phyloP scores from a whole-genome alignment of 176 grass and related monocot species.

The Eragrostis curvula region DNA sequence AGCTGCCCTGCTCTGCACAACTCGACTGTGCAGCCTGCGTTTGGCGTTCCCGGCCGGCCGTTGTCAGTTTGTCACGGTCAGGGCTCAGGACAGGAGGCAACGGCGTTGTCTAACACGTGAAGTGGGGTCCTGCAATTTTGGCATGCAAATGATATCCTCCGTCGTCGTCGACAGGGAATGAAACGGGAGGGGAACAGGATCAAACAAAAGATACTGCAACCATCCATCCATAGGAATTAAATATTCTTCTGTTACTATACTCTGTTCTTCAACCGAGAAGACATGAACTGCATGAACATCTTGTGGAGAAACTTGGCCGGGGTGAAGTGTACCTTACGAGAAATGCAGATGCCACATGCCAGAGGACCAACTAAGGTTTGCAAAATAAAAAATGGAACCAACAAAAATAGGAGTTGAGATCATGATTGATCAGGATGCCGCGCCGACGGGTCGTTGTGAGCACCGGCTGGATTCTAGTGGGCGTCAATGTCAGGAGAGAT shows the following conservation, averaged over 20 bases:
- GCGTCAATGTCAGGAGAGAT: slow-evolving; percentile 24
- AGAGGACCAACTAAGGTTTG: background rate
- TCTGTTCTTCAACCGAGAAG: no score
- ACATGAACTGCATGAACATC: no score
- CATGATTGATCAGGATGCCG: background rate
- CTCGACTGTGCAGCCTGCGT: background rate
- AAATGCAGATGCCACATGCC: background rate
- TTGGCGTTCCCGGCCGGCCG: background rate
- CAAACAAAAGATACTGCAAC: no score
- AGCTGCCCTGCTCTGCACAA: background rate
- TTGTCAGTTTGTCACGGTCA: background rate
- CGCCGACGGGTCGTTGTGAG: background rate
- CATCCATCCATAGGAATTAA: no score
- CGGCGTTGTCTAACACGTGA: background rate
- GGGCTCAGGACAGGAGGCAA: background rate
- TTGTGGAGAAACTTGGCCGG: no score
- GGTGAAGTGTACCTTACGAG: background rate
- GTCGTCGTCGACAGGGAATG: background rate
- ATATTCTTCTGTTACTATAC: no score
- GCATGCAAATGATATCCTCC: background rate
- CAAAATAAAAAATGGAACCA: background rate
- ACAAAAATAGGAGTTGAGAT: background rate
- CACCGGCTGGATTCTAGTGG: slow-evolving; percentile 15
- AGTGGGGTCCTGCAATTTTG: background rate
- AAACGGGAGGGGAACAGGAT: background rate